phyloP scores from a whole-genome alignment of 106 monocot species.

The Dactylorhiza incarnata region DNA sequence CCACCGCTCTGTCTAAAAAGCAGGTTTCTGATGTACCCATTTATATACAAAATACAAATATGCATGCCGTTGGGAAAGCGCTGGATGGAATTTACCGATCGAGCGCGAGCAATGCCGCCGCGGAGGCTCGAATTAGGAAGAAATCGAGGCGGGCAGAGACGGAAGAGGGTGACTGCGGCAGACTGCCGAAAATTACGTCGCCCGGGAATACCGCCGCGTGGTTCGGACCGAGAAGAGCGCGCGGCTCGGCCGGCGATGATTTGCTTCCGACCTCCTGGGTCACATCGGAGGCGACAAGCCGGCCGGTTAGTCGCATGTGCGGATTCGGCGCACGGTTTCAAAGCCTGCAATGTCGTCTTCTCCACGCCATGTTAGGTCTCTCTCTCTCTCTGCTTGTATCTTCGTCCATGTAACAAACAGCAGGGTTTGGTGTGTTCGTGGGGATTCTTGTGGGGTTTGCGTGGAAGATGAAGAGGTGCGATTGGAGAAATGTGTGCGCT shows the following conservation, averaged over 20 bases:
- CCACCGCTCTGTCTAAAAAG: neutral
- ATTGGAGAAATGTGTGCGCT: neutral
- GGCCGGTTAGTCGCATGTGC: constrained; percentile 3
- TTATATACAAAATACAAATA: neutral
- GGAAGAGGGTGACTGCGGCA: neutral
- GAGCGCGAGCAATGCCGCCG: neutral
- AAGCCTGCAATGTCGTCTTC: neutral
- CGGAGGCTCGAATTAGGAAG: neutral
- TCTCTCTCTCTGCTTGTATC: neutral
- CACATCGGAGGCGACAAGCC: constrained; percentile 9
- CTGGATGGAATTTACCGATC: neutral
- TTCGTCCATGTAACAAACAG: too few relatives aligned
- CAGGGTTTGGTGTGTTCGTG: neutral
- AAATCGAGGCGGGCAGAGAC: neutral
- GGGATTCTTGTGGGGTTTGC: neutral
- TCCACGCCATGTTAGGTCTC: too few relatives aligned
- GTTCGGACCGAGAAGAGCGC: neutral
- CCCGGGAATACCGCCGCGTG: neutral
- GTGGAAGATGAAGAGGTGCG: neutral
- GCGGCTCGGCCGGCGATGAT: neutral
- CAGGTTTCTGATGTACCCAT: neutral
- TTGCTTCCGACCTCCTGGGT: neutral
- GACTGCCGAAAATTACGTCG: too few relatives aligned
- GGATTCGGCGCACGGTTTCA: constrained; percentile 8
- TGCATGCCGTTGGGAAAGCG: neutral